Evolutionary conservation across 2,329 filamentous ascomycete species (phyloP).

Genomic region (Dichotomopilus funicola): DNA sequence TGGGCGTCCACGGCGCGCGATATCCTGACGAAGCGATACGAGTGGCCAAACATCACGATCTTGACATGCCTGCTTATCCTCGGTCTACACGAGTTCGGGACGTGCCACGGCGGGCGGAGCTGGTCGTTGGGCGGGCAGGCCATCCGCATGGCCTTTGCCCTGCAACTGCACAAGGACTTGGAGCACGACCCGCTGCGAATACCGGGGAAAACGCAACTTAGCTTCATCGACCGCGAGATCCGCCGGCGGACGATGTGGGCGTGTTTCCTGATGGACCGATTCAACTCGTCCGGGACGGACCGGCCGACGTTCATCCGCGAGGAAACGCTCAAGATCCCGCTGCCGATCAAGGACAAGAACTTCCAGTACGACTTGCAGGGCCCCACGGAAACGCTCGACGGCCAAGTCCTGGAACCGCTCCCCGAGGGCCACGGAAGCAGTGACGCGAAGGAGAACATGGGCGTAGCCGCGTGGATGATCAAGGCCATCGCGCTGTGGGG

Average conservation of each 20-base stretch:
- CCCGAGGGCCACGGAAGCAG: slow-evolving; percentile 51
- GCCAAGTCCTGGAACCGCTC: slow-evolving; percentile 58
- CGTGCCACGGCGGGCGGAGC: slow-evolving; percentile 89
- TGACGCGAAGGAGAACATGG: slow-evolving; percentile 78
- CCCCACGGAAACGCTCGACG: slow-evolving; percentile 75
- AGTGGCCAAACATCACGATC: slow-evolving; percentile 94
- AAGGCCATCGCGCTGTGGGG: slow-evolving; percentile 84
- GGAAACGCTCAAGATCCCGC: slow-evolving; percentile 78
- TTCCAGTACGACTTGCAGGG: slow-evolving; percentile 90
- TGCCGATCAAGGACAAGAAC: slow-evolving; percentile 83
- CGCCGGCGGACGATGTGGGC: slow-evolving; percentile 95
- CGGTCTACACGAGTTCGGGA: slow-evolving; percentile 91
- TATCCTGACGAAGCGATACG: slow-evolving; percentile 81
- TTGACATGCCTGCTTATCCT: slow-evolving; percentile 83
- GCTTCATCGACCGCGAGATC: slow-evolving; percentile 90
- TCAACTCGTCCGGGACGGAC: slow-evolving; percentile 92
- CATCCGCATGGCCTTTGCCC: slow-evolving; percentile 91
- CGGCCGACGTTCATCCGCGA: slow-evolving; percentile 87
- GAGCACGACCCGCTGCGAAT: slow-evolving; percentile 69
- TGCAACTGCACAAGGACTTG: slow-evolving; percentile 87
- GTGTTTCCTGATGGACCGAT: slow-evolving; percentile 94
- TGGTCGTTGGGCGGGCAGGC: slow-evolving; percentile 96
- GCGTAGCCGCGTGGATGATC: slow-evolving; percentile 85
- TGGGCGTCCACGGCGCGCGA: slow-evolving; percentile 86
- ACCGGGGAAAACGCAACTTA: slow-evolving; percentile 60